Base-by-base conservation (phyloP, 176 grass and related monocot species). In the Triticum timopheevii region DNA sequence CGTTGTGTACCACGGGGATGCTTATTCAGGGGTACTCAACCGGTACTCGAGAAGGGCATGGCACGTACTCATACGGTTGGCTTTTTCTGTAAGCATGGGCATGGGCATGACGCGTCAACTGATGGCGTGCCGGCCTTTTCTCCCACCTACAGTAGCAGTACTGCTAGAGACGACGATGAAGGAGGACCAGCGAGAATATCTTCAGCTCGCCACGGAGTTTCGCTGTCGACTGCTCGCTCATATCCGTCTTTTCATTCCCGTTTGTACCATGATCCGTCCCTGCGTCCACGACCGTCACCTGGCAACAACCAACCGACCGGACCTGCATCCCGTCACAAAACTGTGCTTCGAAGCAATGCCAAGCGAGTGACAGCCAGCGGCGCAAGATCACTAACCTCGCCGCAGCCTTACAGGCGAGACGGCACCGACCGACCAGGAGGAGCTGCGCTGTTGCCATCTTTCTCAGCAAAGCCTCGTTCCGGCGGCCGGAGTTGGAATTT, bases 301-400 rank as follows among this genome's bases (percentile, higher is more conserved):
- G 73, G 42, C 84, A 59, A 67, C 81, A 69, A 91, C 76, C 49
- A 45, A 45, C 44, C 44, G 39, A 91, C 68, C 49, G n/a, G 39
- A 69, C 61, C 5, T 49, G 67, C 22, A 50, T 5, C 62, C n/a
- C 45, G 31, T 5, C 7, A 66, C 50, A 79, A 36, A 70, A 27
- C 67, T 31, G 62, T 69, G 85, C 85, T 91, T 91, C 69, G 23
- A 91, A 84, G 89, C 85, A 76, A 91, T 59, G 68, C 4, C 63
- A 52, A 13, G 63, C 1, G 5, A 54, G 63, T 28, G 27, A 4
- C 71, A 82, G 6, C 20, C 25, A 81, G 27, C 35, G 11, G 8
- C 22, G 22, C 23, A 28, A 47, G 61, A 1, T 49, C 40, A 44
- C 35, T 45, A 28, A 28, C 6, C n/a, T 44, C 39, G n/a, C 13